phyloP scores from a whole-genome alignment of 169 alveolate genomes.

The Cryptosporidium andersoni region DNA sequence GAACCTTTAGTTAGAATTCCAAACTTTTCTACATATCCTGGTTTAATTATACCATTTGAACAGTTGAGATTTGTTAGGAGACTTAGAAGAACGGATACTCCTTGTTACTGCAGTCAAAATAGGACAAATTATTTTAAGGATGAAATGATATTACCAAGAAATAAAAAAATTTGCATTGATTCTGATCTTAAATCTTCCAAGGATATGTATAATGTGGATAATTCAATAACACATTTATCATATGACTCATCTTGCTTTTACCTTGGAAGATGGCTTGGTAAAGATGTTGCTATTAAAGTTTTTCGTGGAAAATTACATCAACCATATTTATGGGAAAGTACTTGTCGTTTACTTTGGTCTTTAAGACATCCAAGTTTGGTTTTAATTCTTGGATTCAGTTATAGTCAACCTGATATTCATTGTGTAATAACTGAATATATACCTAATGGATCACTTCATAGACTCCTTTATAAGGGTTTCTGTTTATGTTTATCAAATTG shows the following conservation, averaged over 20 bases:
- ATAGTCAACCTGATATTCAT: conserved; percentile 38
- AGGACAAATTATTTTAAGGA: conserved; percentile 2
- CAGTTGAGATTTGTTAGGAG: conserved; percentile 22
- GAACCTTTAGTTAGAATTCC: conserved; percentile 4
- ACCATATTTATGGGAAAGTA: conserved; percentile 51
- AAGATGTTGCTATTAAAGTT: conserved; percentile 42
- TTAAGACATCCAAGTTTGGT: conserved; percentile 63
- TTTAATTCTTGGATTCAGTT: conserved; percentile 49
- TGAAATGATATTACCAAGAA: background rate
- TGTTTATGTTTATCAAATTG: conserved; percentile 32
- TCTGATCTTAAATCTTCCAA: background rate
- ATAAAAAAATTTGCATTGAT: background rate
- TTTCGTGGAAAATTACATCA: conserved; percentile 33
- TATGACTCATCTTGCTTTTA: conserved; percentile 15
- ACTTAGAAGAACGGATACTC: conserved; percentile 20
- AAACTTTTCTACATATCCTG: conserved; percentile 8
- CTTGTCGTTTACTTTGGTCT: conserved; percentile 65
- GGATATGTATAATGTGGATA: background rate
- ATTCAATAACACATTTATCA: background rate
- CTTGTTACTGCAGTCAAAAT: conserved; percentile 8
- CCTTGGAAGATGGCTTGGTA: conserved; percentile 68
- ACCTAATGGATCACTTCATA: conserved; percentile 41
- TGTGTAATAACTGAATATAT: conserved; percentile 67
- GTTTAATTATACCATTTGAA: conserved; percentile 62
- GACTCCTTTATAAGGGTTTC: conserved; percentile 23